Base-by-base conservation (phyloP, 2,329 filamentous ascomycete species). In the Aspergillus uvarum region DNA sequence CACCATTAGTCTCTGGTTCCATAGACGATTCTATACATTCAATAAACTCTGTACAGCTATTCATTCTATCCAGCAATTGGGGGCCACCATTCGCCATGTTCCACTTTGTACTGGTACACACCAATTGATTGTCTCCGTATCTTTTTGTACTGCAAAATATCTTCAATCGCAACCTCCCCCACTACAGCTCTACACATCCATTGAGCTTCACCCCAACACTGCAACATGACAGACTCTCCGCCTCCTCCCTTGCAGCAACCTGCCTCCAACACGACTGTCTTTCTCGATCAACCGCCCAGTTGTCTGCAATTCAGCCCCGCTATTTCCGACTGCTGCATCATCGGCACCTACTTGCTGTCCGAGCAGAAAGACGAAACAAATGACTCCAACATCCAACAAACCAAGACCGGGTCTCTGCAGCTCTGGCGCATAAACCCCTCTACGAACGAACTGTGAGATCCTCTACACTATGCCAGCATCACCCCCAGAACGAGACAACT, bases 311-410 rank as follows among this genome's bases (percentile, higher is more conserved):
- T 79, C 57, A 78, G 75, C 49, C 76, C 73, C 2, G 63, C 67
- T 10, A 61, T 86, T 59, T 84, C 85, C 0, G 77, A 86, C 0
- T 85, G 88, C 69, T 88, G 96, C 65, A 81, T 96, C 0, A 84
- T 96, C 51, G 94, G 93, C 44, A 96, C 93, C 1, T 97, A 97
- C 75, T 85, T 89, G 63, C 82, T 96, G 35, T 72, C 71, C 24
- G 71, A 78, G 59, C 67, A 63, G 21, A 70, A 72, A 50, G 67
- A 65, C 11, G 69, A 68, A 31, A 63, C 69, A 16, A 65, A 68
- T 38, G 67, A 61, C 21, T 55, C 64, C 24, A n/a, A 44, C 38
- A 62, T 73, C 56, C 68, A 80, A 1, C 89, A 92, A 70, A 84
- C 77, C 53, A 87, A 91, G 47, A 89, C 87, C 62, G 91, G 92